Percentiles rank a stretch among this genome's conserved stretches.
Conservation (phyloP, 176 grass and related monocot species). For the Chrysopogon serrulatus region DNA sequence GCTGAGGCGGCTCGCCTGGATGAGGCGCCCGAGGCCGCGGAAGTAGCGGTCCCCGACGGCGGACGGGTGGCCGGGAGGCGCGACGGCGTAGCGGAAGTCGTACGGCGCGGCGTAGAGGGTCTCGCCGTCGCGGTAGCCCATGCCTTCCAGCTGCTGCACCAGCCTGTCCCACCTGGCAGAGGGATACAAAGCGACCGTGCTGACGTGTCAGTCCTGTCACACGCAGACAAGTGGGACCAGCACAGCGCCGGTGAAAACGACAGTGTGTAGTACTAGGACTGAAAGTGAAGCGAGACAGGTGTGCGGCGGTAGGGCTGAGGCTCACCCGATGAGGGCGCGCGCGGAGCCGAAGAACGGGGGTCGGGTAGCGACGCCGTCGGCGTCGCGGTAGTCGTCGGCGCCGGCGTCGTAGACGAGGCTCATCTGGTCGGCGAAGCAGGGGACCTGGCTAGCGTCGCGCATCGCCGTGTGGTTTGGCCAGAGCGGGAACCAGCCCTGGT, state of each 20-base stretch:
- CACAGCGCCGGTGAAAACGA: neutral
- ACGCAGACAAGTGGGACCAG: neutral
- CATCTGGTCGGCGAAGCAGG: constrained; percentile 62
- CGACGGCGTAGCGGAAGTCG: constrained; percentile 67
- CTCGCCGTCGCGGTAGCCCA: constrained; percentile 43
- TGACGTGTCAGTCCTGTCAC: neutral
- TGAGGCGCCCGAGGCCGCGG: constrained; percentile 26
- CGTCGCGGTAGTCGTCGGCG: constrained; percentile 59
- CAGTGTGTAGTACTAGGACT: neutral
- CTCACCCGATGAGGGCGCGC: constrained; percentile 32
- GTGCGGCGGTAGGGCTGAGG: neutral
- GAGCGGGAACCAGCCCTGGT: constrained; percentile 54
- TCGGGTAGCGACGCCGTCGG: constrained; percentile 42
- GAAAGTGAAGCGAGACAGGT: neutral
- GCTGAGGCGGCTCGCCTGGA: constrained; percentile 13
- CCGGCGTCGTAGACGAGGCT: constrained; percentile 48
- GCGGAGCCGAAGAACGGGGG: constrained; percentile 57
- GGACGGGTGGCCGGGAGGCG: constrained; percentile 33
- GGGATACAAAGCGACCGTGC: neutral
- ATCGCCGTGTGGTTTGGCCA: constrained; percentile 53
- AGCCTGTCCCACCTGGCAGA: constrained; percentile 38
- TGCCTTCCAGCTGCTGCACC: constrained; percentile 27
- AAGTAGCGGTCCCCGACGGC: constrained; percentile 39
- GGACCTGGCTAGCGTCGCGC: constrained; percentile 9
- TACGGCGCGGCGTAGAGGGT: constrained; percentile 62